These are phyloP conservation scores for Vachellia pachyceras DNA, from an alignment of 306 rosid species.

Conservation along the genomic window DNA sequence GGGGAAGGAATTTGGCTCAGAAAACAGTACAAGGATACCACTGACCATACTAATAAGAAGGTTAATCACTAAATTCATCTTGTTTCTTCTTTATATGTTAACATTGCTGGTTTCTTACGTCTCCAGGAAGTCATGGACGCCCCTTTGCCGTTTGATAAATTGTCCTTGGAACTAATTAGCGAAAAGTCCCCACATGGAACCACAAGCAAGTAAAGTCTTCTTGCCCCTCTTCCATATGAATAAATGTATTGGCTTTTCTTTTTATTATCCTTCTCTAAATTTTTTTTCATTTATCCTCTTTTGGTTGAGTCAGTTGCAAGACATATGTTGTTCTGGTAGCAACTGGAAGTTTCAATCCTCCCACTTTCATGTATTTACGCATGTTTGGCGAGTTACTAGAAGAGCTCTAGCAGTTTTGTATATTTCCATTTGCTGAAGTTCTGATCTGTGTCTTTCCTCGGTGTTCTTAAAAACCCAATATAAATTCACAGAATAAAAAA, in stretches of 20 bases:
- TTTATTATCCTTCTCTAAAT: conserved; percentile 14
- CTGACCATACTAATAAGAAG: neutral
- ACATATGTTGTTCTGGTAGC: conserved; percentile 70
- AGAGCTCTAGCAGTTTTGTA: neutral
- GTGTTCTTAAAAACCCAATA: neutral
- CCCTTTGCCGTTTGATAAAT: conserved; percentile 57
- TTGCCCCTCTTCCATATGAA: neutral
- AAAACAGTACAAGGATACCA: neutral
- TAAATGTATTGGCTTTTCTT: neutral
- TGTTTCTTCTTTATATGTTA: neutral
- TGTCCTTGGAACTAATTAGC: conserved; percentile 51
- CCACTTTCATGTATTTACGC: conserved; percentile 94
- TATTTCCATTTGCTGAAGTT: neutral
- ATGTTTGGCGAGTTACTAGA: conserved; percentile 71
- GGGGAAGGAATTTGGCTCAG: neutral
- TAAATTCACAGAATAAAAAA: neutral
- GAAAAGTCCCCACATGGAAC: conserved; percentile 33
- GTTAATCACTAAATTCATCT: neutral
- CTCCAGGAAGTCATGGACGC: conserved; percentile 59
- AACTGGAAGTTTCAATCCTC: conserved; percentile 94
- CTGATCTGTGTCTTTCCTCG: neutral
- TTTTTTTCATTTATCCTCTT: neutral
- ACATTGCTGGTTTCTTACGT: neutral
- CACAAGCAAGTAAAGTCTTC: conserved; percentile 48
- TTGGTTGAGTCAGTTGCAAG: conserved; percentile 48